Evolutionary conservation across 768 basidiomycete genomes (phyloP).

Genomic region (Pisolithus albus): DNA sequence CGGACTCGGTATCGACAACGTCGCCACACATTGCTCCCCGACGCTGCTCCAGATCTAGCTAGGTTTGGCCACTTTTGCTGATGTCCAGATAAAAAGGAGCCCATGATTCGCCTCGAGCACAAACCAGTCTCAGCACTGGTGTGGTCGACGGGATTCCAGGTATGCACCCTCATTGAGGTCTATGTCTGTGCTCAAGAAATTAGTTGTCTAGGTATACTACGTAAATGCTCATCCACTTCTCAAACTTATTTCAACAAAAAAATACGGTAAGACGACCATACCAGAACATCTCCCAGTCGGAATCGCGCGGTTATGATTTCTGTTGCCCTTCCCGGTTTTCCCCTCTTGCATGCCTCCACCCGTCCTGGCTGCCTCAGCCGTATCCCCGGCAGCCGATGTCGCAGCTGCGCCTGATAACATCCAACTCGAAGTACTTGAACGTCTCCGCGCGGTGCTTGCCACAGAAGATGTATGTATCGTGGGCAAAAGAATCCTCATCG

Average conservation of each 20-base stretch:
- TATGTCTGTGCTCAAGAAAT: not conserved
- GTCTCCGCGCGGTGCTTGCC: conserved; percentile 45
- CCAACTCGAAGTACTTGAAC: conserved; percentile 43
- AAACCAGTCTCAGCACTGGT: too few relatives aligned
- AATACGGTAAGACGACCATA: conserved; percentile 74
- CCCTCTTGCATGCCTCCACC: conserved; percentile 4
- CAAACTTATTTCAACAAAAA: conserved; percentile 62
- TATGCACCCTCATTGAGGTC: too few relatives aligned
- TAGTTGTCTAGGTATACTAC: conserved; percentile 59
- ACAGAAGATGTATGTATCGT: conserved; percentile 70
- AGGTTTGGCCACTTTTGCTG: too few relatives aligned
- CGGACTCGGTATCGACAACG: too few relatives aligned
- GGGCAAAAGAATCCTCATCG: conserved; percentile 45
- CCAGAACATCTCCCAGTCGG: conserved; percentile 67
- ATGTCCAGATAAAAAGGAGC: too few relatives aligned
- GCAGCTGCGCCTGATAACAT: not conserved
- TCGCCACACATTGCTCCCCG: too few relatives aligned
- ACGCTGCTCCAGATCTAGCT: too few relatives aligned
- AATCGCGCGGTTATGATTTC: conserved; percentile 75
- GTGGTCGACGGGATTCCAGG: conserved; percentile 11
- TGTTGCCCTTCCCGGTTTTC: conserved; percentile 29
- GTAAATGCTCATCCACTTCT: conserved; percentile 50
- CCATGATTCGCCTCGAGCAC: too few relatives aligned
- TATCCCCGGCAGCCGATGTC: conserved; percentile 36
- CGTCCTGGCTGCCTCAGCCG: conserved; percentile 1